Evolutionary conservation across 2,329 filamentous ascomycete genomes (phyloP).

Genomic region (Penicillium sp.): DNA sequence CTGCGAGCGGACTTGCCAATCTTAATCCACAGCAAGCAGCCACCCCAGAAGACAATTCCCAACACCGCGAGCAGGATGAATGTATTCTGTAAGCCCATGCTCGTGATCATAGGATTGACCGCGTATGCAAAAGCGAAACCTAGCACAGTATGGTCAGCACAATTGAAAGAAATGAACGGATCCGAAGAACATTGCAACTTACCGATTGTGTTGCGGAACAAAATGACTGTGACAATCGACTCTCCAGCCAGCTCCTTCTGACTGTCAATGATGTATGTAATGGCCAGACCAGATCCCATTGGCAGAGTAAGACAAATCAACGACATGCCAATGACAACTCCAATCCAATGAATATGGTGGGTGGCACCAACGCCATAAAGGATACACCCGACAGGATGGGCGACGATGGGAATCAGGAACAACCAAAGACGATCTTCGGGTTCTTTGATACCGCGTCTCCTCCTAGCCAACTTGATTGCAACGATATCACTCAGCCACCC

Average conservation of each 20-base stretch:
- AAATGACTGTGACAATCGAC: slow-evolving; percentile 34
- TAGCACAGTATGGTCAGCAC: background rate
- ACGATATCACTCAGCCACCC: slow-evolving; percentile 23
- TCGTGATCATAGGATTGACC: slow-evolving; percentile 5
- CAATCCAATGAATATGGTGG: slow-evolving; percentile 29
- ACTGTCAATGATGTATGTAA: slow-evolving; percentile 29
- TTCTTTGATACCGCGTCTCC: slow-evolving; percentile 41
- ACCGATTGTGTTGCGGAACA: slow-evolving; percentile 41
- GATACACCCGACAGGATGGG: slow-evolving; percentile 24
- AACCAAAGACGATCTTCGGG: slow-evolving; percentile 39
- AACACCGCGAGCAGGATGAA: slow-evolving; percentile 7
- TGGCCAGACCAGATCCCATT: slow-evolving; percentile 21
- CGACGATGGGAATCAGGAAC: slow-evolving; percentile 23
- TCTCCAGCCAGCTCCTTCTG: slow-evolving; percentile 30
- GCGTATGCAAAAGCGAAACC: slow-evolving; percentile 10
- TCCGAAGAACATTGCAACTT: background rate
- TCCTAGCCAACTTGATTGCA: slow-evolving; percentile 38
- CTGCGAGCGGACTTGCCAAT: too few species aligned
- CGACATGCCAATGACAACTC: slow-evolving; percentile 30
- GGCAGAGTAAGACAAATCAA: slow-evolving; percentile 28
- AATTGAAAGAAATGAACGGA: background rate
- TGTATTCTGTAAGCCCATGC: slow-evolving; percentile 7
- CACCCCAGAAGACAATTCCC: background rate
- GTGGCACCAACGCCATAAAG: slow-evolving; percentile 31
- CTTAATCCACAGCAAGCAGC: too few species aligned